These are phyloP conservation scores for Phanerodontia chrysosporium DNA, from an alignment of 768 basidiomycete genomes.

Conservation along the genomic window DNA sequence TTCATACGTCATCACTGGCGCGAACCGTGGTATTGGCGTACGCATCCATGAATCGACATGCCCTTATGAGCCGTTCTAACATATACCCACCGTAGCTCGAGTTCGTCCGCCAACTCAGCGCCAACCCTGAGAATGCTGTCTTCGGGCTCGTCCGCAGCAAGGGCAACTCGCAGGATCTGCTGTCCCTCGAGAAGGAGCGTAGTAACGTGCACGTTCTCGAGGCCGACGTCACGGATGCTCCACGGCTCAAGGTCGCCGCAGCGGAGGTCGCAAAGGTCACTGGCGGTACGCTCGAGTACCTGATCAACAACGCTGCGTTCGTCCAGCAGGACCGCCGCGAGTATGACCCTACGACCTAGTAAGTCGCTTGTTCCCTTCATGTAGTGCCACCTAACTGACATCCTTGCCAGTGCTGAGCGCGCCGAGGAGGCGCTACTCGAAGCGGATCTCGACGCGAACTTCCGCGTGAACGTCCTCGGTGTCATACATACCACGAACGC, in stretches of 20 bases:
- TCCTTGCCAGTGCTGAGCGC: slow-evolving; percentile 11
- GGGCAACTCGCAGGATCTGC: slow-evolving; percentile 9
- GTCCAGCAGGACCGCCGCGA: slow-evolving; percentile 7
- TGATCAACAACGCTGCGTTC: slow-evolving; percentile 35
- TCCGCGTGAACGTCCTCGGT: slow-evolving; percentile 33
- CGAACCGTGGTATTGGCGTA: slow-evolving; percentile 25
- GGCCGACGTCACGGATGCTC: slow-evolving; percentile 32
- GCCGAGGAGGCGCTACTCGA: slow-evolving; percentile 17
- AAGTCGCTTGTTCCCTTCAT: slow-evolving; percentile 7
- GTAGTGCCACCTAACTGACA: not conserved
- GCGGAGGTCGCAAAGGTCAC: slow-evolving; percentile 24
- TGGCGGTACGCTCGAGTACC: slow-evolving; percentile 31
- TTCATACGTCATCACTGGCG: slow-evolving; percentile 22
- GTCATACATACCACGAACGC: slow-evolving; percentile 31
- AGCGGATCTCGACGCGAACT: slow-evolving; percentile 19
- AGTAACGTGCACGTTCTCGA: slow-evolving; percentile 32
- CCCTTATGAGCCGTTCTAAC: too few relatives aligned
- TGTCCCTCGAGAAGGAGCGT: slow-evolving; percentile 6
- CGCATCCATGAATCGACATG: too few relatives aligned
- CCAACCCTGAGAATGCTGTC: slow-evolving; percentile 16
- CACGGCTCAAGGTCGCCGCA: slow-evolving; percentile 27
- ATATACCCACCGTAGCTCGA: slow-evolving; percentile 15
- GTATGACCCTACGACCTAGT: slow-evolving; percentile 20
- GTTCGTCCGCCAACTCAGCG: slow-evolving; percentile 23
- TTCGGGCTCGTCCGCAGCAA: slow-evolving; percentile 21